phyloP scores from a whole-genome alignment of 2,329 filamentous ascomycete species.

The Orbilia brochopaga region DNA sequence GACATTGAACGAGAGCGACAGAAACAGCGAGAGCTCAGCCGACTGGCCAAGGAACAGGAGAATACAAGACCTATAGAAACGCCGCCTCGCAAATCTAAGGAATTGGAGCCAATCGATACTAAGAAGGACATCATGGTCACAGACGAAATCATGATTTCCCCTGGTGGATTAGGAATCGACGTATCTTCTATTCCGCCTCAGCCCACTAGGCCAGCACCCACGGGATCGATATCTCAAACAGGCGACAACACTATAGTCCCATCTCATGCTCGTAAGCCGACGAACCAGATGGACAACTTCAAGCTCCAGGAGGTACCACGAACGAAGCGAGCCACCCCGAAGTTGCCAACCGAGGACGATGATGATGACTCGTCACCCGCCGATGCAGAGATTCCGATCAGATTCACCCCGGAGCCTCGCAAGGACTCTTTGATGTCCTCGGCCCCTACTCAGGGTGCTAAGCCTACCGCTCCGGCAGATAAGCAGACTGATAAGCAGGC shows the following conservation, averaged over 20 bases:
- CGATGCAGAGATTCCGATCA: constrained; percentile 36
- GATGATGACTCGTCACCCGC: constrained; percentile 6
- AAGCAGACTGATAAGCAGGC: constrained; percentile 10
- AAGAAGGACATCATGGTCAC: constrained; percentile 35
- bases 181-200: constrained; percentile 24
- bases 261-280: constrained; percentile 48
- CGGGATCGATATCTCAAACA: constrained; percentile 8
- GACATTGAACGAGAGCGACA: constrained; percentile 54
- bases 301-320: constrained; percentile 82
- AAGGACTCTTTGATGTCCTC: constrained; percentile 37
- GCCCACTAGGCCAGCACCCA: constrained; percentile 29
- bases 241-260: constrained; percentile 37
- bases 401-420: constrained; percentile 36
- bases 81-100: constrained; percentile 9
- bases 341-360: constrained; percentile 26
- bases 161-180: constrained; percentile 23
- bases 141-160: constrained; percentile 41
- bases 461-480: constrained; percentile 8
- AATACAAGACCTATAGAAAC: constrained; percentile 53
- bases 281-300: constrained; percentile 66
- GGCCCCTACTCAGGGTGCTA: constrained; percentile 2
- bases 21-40: constrained; percentile 58
- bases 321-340: constrained; percentile 61
- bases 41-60: constrained; percentile 58
- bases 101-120: constrained; percentile 16